Evolutionary conservation across 73 alveolate genomes (phyloP).

Genomic region (Tetrahymena borealis): DNA sequence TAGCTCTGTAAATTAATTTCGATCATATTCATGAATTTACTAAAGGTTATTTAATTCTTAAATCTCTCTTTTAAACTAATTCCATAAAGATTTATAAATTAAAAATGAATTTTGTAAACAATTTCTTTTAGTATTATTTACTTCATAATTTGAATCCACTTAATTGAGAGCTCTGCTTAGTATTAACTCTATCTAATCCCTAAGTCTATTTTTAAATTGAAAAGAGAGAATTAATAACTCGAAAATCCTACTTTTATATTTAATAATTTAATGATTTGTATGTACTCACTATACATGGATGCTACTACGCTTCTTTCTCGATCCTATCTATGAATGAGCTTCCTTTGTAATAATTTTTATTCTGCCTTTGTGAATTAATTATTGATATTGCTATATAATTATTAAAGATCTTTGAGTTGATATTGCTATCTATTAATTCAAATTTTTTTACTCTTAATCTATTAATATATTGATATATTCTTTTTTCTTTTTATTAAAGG

Average conservation of each 20-base stretch:
- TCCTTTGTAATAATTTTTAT: background rate
- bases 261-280: no score
- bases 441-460: background rate
- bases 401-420: background rate
- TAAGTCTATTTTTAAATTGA: background rate
- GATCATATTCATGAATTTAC: background rate
- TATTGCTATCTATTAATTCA: background rate
- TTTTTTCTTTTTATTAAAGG: background rate
- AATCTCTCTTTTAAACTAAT: background rate
- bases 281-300: background rate
- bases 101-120: background rate
- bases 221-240: no score
- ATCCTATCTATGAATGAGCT: no score
- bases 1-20: background rate
- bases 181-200: background rate
- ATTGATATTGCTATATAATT: background rate
- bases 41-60: background rate
- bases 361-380: background rate
- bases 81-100: background rate
- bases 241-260: no score
- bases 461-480: background rate
- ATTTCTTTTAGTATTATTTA: background rate
- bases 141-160: background rate
- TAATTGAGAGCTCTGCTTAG: background rate
- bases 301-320: no score